A percentile compares a stretch with the other conserved stretches of the same genome.
phyloP scores from a whole-genome alignment of 192 early-diverging fungal genomes.

The Backusella westeae region DNA sequence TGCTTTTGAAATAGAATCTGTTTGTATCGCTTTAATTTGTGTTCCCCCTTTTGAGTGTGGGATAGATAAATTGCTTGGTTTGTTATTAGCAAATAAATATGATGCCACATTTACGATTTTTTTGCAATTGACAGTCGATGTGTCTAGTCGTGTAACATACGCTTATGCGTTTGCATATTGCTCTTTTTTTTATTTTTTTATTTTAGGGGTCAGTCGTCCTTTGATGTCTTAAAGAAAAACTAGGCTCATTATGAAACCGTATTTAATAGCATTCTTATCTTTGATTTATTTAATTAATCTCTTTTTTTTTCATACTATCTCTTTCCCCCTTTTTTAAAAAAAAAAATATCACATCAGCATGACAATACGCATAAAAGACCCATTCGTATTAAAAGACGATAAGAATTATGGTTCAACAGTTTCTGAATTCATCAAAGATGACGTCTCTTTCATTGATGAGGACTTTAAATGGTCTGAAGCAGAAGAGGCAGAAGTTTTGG shows the following conservation, averaged over 20 bases:
- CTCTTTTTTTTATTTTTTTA: neutral
- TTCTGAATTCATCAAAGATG: neutral
- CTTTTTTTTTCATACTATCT: neutral
- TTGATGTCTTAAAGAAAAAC: neutral
- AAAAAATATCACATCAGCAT: neutral
- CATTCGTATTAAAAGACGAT: neutral
- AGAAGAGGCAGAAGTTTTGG: conserved; percentile 40
- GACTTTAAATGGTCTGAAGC: conserved; percentile 47
- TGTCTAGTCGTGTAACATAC: neutral
- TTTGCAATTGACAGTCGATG: neutral
- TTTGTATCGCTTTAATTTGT: neutral
- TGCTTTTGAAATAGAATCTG: neutral
- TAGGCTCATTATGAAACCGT: neutral
- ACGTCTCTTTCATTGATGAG: neutral
- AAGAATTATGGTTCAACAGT: neutral
- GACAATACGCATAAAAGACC: neutral
- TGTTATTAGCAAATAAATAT: neutral
- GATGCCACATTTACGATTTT: neutral
- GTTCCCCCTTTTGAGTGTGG: neutral
- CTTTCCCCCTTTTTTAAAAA: neutral
- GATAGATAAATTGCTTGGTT: neutral
- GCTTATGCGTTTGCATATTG: neutral
- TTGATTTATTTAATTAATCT: neutral
- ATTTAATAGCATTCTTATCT: neutral
- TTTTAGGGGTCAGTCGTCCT: neutral